A percentile compares a stretch with the other conserved stretches of the same genome.
Conservation (phyloP, 345 rosid genomes). For the Mallotus nudiflorus region DNA sequence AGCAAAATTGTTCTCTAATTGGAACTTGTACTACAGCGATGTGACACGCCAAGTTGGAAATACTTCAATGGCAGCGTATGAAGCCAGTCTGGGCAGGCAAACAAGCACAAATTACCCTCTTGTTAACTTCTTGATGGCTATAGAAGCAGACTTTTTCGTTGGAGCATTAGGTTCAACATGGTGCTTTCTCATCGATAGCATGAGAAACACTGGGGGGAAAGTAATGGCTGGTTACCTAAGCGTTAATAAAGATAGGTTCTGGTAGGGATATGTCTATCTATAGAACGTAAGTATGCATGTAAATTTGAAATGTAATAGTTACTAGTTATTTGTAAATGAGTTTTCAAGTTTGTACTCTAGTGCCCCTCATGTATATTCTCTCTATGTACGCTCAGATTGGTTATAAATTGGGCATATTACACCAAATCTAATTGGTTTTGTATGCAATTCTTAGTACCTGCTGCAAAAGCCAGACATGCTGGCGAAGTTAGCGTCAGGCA, state of each 20-base stretch:
- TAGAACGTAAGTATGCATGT: not conserved
- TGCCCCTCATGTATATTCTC: conserved; percentile 2
- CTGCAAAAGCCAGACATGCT: not conserved
- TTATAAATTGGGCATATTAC: not conserved
- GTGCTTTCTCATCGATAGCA: conserved; percentile 94
- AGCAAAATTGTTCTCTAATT: conserved; percentile 43
- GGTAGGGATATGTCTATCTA: conserved; percentile 52
- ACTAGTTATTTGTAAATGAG: not conserved
- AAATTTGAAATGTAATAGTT: not conserved
- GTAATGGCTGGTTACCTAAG: conserved; percentile 92
- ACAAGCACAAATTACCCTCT: conserved; percentile 93
- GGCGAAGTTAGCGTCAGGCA: not conserved
- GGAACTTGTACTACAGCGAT: conserved; percentile 82
- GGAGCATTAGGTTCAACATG: conserved; percentile 98
- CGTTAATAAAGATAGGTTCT: conserved; percentile 90
- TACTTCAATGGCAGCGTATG: conserved; percentile 73
- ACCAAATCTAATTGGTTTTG: too few relatives aligned
- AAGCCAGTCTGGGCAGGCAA: conserved; percentile 88
- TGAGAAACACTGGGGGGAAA: conserved; percentile 96
- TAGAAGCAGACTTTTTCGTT: conserved; percentile 79
- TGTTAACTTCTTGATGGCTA: conserved; percentile 90
- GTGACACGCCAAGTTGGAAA: conserved; percentile 83
- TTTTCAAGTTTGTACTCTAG: not conserved
- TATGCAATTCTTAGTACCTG: not conserved
- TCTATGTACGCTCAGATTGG: not conserved